A percentile compares a stretch with the other conserved stretches of the same genome.
Conservation (phyloP, 331 rosid species). For the Malus hybrid region DNA sequence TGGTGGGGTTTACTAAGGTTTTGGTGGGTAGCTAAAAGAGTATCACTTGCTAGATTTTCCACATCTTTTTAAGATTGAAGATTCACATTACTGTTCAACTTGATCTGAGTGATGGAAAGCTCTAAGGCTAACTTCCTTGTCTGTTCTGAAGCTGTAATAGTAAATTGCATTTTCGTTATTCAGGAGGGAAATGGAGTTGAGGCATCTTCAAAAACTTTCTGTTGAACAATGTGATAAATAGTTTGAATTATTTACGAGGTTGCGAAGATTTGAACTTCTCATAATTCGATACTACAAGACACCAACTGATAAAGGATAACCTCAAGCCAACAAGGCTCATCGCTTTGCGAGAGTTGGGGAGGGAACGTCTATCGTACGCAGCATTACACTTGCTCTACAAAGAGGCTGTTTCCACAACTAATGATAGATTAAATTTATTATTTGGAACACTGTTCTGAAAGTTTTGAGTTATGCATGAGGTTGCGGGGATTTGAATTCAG, state of each 20-base stretch:
- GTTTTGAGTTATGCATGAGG: no score
- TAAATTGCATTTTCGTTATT: background rate
- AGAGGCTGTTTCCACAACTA: no score
- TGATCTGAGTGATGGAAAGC: background rate
- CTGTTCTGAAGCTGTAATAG: background rate
- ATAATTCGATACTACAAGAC: background rate
- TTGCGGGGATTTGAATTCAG: no score
- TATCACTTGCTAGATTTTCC: background rate
- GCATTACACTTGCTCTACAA: no score
- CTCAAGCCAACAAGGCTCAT: no score
- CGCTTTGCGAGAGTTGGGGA: no score
- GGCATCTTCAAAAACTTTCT: background rate
- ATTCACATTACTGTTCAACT: constrained; percentile 5
- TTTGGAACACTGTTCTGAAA: no score
- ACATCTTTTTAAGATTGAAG: background rate
- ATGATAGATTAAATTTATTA: no score
- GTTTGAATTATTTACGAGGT: background rate
- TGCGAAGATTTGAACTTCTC: background rate
- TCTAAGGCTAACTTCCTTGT: background rate
- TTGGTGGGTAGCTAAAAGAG: constrained; percentile 13
- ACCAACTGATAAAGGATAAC: no score
- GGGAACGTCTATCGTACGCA: no score
- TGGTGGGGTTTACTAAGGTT: constrained; percentile 12
- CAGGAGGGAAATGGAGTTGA: background rate
- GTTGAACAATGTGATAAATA: background rate